Evolutionary conservation across 1,139 yeast species (phyloP).

Genomic region (Pichia terricola): DNA sequence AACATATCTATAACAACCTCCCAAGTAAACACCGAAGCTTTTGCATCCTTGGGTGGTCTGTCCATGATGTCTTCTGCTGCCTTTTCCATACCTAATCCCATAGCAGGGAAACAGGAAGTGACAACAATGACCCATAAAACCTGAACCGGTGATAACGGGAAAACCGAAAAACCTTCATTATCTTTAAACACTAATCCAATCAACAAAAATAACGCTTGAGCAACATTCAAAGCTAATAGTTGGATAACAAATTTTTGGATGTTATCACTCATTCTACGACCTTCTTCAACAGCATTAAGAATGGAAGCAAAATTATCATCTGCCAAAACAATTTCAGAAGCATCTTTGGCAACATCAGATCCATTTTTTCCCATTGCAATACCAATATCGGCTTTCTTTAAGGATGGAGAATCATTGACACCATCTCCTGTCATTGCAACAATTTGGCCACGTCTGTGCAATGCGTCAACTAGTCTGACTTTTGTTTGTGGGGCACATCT

Average conservation of each 20-base stretch:
- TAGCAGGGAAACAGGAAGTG: slow-evolving; percentile 76
- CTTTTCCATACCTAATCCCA: slow-evolving; percentile 72
- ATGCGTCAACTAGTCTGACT: slow-evolving; percentile 75
- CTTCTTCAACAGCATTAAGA: slow-evolving; percentile 72
- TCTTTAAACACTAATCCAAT: slow-evolving; percentile 68
- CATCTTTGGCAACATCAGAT: slow-evolving; percentile 76
- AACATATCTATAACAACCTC: slow-evolving; percentile 68
- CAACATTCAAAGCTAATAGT: slow-evolving; percentile 68
- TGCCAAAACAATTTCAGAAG: slow-evolving; percentile 63
- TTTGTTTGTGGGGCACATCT: slow-evolving; percentile 83
- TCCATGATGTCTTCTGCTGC: slow-evolving; percentile 62
- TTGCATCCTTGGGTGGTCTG: slow-evolving; percentile 51
- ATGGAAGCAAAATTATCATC: slow-evolving; percentile 76
- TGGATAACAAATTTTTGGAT: slow-evolving; percentile 79
- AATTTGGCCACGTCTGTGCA: slow-evolving; percentile 60
- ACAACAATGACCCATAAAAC: slow-evolving; percentile 73
- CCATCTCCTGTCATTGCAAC: slow-evolving; percentile 90
- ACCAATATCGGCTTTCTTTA: slow-evolving; percentile 76
- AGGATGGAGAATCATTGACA: slow-evolving; percentile 75
- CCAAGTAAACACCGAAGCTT: slow-evolving; percentile 54
- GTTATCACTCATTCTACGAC: slow-evolving; percentile 72
- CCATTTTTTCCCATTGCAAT: slow-evolving; percentile 84
- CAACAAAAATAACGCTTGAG: slow-evolving; percentile 64
- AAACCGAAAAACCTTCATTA: slow-evolving; percentile 48
- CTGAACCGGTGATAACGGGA: slow-evolving; percentile 73